Conservation (phyloP, 176 grass and related monocot species). For the Puccinellia tenuiflora region DNA sequence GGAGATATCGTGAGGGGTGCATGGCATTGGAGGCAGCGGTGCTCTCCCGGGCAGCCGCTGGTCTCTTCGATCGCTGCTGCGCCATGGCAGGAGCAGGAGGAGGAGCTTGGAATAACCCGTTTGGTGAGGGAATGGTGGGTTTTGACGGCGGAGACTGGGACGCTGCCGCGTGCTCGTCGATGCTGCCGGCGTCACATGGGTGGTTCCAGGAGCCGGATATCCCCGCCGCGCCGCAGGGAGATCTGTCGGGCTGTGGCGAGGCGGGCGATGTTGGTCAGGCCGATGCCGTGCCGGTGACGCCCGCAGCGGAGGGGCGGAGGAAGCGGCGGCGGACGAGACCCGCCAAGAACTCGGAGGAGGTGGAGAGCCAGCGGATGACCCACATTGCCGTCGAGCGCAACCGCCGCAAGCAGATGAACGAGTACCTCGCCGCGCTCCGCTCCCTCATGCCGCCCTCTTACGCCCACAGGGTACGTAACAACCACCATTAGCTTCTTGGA, state of each 20-base stretch:
- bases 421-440: constrained; percentile 82
- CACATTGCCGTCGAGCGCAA: constrained; percentile 99
- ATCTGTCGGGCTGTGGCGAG: background rate
- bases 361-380: constrained; percentile 94
- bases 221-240: background rate
- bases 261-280: background rate
- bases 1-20: background rate
- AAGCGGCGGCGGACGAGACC: constrained; percentile 60
- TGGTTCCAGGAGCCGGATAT: constrained; percentile 31
- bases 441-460: constrained; percentile 78
- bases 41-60: constrained; percentile 38
- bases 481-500: background rate
- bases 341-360: constrained; percentile 84
- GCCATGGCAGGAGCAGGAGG: constrained; percentile 35
- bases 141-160: constrained; percentile 30
- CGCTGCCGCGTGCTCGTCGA: constrained; percentile 24
- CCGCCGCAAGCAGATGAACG: constrained; percentile 92
- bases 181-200: background rate
- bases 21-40: constrained; percentile 83
- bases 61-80: constrained; percentile 42
- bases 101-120: constrained; percentile 17
- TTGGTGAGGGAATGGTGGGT: constrained; percentile 1
- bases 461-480: constrained; percentile 62
- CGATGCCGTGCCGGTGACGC: background rate
- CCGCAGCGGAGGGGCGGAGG: constrained; percentile 24